Evolutionary conservation across 495 filamentous ascomycete species (phyloP).

Genomic region (Apiosordaria backusii): DNA sequence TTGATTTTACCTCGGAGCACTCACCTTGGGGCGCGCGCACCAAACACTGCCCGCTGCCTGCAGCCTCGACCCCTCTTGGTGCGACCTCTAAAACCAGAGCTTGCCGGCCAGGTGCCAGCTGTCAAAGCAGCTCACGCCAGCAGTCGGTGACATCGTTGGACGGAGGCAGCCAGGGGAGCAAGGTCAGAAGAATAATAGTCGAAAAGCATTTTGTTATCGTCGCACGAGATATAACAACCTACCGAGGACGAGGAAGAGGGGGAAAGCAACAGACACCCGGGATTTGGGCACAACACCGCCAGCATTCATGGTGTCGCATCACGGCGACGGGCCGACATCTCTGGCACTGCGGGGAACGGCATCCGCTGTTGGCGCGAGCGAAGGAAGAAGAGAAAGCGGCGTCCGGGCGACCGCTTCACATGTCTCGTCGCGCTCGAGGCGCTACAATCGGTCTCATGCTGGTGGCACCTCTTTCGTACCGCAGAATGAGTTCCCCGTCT

Average conservation of each 20-base stretch:
- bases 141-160: conserved; percentile 2
- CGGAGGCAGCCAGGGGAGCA: conserved; percentile 24
- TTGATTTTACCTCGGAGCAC: background rate
- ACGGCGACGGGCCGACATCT: conserved; percentile 50
- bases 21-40: background rate
- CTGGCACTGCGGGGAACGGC: conserved; percentile 55
- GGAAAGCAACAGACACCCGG: conserved; percentile 10
- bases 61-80: conserved; percentile 18
- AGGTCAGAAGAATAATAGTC: background rate
- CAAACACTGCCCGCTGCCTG: background rate
- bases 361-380: conserved; percentile 47
- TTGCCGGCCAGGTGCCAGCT: conserved; percentile 27
- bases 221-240: background rate
- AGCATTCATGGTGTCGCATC: conserved; percentile 66
- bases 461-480: conserved; percentile 67
- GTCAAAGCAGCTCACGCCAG: conserved; percentile 13
- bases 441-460: conserved; percentile 75
- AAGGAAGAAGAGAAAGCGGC: conserved; percentile 30
- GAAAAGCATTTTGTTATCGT: background rate
- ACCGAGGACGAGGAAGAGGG: background rate
- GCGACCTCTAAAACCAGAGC: conserved; percentile 1
- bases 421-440: conserved; percentile 61
- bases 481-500: conserved; percentile 89
- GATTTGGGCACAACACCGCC: conserved; percentile 23
- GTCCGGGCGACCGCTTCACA: conserved; percentile 48